Base-by-base conservation (phyloP, 2,329 filamentous ascomycete genomes). In the Trichophyton rubrum region DNA sequence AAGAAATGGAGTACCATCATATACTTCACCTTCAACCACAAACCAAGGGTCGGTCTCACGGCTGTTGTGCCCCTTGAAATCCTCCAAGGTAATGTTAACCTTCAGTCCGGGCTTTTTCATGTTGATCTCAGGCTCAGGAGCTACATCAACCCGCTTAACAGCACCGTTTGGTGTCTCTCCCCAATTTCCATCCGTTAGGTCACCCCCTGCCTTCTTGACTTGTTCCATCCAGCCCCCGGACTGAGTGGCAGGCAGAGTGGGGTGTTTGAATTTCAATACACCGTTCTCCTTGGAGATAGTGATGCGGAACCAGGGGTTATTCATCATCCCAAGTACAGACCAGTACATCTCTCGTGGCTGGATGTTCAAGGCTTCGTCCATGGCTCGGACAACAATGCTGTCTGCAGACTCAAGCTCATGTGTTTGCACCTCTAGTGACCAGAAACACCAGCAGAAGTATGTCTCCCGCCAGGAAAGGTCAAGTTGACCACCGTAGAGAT, bases 291-390 rank as follows among this genome's bases (percentile, higher is more conserved):
- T 85, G 59, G 84, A 82, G 60, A 96, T 87, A 1, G 85, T 83
- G 0, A 96, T 82, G 3, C 91, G 81, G 72, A 87, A 96, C 91
- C 91, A 96, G 0, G 89, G 88, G 67, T 96, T 96, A 74, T 96
- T 96, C 91, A 96, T 96, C 91, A 96, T 96, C 0, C 91, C 90
- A 43, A 96, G 76, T 1, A 95, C 90, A 62, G 85, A 90, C 91
- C 91, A 96, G 75, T 96, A 96, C 89, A 96, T 93, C 68, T 96
- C 91, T 63, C 89, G 81, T 3, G 91, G 91, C 70, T 95, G 90
- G 0, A 89, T 78, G 72, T 88, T 89, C 83, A 96, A 86, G 60
- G 86, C 82, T 65, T 96, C 91, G 66, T 96, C 91, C 90, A 96
- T 95, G 3, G 86, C 87, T 51, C 91, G 81, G 3, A 95, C 85